Evolutionary conservation across 2,329 filamentous ascomycete species (phyloP).

Genomic region (Fusarium sp.): DNA sequence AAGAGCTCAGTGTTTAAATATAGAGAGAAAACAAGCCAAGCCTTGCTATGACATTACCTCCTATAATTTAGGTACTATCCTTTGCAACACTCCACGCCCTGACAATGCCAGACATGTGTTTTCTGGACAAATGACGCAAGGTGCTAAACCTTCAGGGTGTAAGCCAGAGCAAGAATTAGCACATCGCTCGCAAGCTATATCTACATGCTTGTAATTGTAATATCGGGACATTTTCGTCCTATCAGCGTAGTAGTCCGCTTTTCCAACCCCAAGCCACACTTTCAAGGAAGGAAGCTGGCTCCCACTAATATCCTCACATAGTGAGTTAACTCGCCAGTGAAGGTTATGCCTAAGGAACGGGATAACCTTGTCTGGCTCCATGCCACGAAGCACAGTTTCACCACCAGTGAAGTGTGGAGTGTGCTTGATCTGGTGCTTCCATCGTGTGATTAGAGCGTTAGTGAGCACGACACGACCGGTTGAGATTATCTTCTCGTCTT

Average conservation of each 20-base stretch:
- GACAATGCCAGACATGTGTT: background rate
- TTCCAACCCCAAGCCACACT: background rate
- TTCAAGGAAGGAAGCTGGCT: background rate
- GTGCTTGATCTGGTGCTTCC: background rate
- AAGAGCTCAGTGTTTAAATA: rapidly evolving
- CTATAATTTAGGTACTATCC: no score
- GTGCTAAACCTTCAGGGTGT: background rate
- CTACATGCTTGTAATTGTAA: background rate
- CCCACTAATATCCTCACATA: background rate
- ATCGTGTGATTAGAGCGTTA: constrained; percentile 11
- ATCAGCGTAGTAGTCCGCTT: background rate
- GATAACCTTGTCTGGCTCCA: background rate
- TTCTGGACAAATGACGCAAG: background rate
- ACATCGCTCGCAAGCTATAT: background rate
- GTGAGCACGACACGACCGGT: background rate
- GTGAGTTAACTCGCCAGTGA: constrained; percentile 1
- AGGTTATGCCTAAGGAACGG: background rate
- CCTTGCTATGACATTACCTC: no score
- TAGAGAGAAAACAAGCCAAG: no score
- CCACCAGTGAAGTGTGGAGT: background rate
- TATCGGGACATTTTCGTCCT: background rate
- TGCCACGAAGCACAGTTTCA: background rate
- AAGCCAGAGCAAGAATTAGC: background rate
- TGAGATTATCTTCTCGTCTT: background rate
- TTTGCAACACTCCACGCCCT: no score